Evolutionary conservation across 176 grass and related monocot species (phyloP), one percentile per base, ranked within the genome.

Genomic region (Avena insularis): DNA sequence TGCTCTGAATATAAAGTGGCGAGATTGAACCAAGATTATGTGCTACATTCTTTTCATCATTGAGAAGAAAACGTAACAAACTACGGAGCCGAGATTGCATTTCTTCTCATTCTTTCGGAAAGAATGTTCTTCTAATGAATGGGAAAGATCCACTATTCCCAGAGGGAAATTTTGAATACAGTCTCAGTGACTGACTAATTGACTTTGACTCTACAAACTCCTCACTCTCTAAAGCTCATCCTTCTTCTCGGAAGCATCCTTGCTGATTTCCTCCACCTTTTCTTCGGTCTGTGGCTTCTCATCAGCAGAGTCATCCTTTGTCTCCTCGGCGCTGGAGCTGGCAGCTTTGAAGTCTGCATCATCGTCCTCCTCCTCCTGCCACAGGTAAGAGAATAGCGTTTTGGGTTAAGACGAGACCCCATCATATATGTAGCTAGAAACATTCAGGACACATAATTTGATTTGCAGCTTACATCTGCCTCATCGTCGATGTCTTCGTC

Each of bases 161-260:
- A 38, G 25, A 74, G 20, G 3, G 61, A 49, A 62, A 20, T 17
- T 17, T 17, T 74, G 23, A 48, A 75, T 75, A 75, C 46, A 33
- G 43, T 4, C 48, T 53, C 17, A 23, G 2, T 35, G 13, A 12
- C n/a, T 90, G 60, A 71, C 29, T 70, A 69, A 69, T 69, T 69
- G 40, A 70, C 16, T 54, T 69, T 9, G 40, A 70, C 16, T 54
- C 54, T 20, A 38, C 79, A 12, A 40, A 71, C 69, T 12, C 25
- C 58, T 4, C 13, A 48, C 6, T 6, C 10, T 86, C 90, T 88
- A 93, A 61, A 93, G 92, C 79, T 93, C 92, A 48, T 93, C 92
- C 77, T 93, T 85, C 46, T 58, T 67, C 17, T 59, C 77, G 12
- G 54, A 33, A 76, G 13, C 66, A 48, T 72, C 81, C 53, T 88